Conservation (phyloP, 805 yeast genomes). For the Grigorovia humatica region DNA sequence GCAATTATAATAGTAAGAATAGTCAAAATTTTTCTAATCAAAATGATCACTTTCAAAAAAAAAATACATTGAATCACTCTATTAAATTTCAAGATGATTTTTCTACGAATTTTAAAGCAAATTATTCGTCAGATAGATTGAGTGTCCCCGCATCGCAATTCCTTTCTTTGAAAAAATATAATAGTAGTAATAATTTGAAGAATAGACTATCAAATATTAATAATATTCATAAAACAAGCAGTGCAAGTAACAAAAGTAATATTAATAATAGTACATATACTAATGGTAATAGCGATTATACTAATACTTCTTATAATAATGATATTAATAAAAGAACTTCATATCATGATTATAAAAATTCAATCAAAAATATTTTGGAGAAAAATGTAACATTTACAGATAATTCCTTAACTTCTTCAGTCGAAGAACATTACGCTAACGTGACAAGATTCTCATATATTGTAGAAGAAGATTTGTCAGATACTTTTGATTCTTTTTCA, state of each 20-base stretch:
- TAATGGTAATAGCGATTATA: background rate
- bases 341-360: background rate
- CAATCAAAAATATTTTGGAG: conserved; percentile 4
- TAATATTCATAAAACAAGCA: background rate
- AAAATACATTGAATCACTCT: no score
- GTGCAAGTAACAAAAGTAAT: no score
- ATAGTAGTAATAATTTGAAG: background rate
- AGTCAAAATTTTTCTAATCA: background rate
- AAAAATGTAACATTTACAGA: conserved; percentile 10
- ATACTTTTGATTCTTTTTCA: background rate
- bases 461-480: conserved; percentile 21
- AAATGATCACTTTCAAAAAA: background rate
- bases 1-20: background rate
- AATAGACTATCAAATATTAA: no score
- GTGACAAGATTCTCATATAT: conserved; percentile 25
- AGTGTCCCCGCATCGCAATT: conserved; percentile 29
- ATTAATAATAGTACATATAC: background rate
- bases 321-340: background rate
- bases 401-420: conserved; percentile 13
- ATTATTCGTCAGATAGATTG: conserved; percentile 5
- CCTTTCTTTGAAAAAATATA: conserved; percentile 16
- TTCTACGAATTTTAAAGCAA: background rate
- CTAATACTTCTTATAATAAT: background rate
- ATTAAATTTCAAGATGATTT: no score
- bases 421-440: conserved; percentile 21